A percentile compares a stretch with the other conserved stretches of the same genome.
These are phyloP conservation scores for Candida bentonensis DNA, from an alignment of 805 yeast genomes.

Conservation along the genomic window DNA sequence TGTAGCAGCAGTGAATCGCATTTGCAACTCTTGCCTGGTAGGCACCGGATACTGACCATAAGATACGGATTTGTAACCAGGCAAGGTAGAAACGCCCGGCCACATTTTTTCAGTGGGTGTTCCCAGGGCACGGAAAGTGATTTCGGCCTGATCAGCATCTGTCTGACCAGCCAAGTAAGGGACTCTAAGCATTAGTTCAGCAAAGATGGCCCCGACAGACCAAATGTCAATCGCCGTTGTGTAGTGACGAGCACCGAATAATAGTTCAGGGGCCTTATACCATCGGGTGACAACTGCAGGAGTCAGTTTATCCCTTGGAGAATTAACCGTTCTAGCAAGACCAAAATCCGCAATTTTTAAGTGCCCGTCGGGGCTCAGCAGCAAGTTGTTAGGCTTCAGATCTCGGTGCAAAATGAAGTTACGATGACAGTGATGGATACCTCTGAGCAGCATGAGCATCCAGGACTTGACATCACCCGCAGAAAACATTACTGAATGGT, in stretches of 20 bases:
- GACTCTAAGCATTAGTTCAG: constrained; percentile 86
- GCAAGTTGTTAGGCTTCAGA: constrained; percentile 80
- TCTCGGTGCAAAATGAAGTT: constrained; percentile 85
- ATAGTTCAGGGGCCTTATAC: constrained; percentile 93
- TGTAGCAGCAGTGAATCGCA: constrained; percentile 81
- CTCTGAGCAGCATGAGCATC: constrained; percentile 88
- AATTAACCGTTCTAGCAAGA: constrained; percentile 69
- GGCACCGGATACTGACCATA: constrained; percentile 57
- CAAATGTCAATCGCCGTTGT: constrained; percentile 85
- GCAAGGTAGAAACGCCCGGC: constrained; percentile 78
- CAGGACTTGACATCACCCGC: constrained; percentile 86
- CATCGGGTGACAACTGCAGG: constrained; percentile 95
- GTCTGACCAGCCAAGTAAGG: constrained; percentile 92
- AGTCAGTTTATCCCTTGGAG: constrained; percentile 52
- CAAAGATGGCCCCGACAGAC: constrained; percentile 95
- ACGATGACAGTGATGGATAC: constrained; percentile 90
- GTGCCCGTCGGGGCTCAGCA: constrained; percentile 76
- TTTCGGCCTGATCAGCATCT: constrained; percentile 78
- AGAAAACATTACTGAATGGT: constrained; percentile 57
- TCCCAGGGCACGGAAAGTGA: constrained; percentile 91
- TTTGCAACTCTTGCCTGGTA: constrained; percentile 61
- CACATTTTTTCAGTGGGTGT: constrained; percentile 87
- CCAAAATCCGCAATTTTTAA: constrained; percentile 97
- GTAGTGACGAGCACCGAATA: constrained; percentile 80
- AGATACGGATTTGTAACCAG: constrained; percentile 35